Percentiles rank a stretch among this genome's conserved stretches.
Conservation (phyloP, 257 asterid genomes). For the Solanum sejunctum region DNA sequence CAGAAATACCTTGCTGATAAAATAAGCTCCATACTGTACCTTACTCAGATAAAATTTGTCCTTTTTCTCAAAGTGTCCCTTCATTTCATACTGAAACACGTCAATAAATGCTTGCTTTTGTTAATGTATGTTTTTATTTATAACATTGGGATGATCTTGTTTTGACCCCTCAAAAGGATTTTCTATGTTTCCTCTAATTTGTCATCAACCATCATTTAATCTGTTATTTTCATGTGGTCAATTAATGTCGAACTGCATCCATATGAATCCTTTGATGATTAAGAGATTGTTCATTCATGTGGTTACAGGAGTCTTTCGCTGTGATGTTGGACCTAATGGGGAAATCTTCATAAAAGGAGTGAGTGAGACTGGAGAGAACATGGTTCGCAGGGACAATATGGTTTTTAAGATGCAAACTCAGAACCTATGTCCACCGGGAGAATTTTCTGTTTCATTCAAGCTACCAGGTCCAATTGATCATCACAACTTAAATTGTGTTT, state of each 20-base stretch:
- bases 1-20: neutral
- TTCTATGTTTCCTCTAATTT: neutral
- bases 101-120: neutral
- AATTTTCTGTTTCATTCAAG: conserved; percentile 32
- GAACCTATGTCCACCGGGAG: conserved; percentile 33
- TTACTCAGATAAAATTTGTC: neutral
- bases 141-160: neutral
- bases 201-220: neutral
- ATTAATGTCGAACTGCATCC: neutral
- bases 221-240: neutral
- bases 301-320: conserved; percentile 21
- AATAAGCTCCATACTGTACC: neutral
- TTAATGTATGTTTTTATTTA: neutral
- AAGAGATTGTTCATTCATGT: neutral
- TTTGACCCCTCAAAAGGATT: neutral
- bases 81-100: neutral
- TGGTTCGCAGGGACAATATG: conserved; percentile 13
- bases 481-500: conserved; percentile 8
- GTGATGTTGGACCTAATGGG: conserved; percentile 31
- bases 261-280: neutral
- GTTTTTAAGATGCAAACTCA: conserved; percentile 33
- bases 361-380: conserved; percentile 19
- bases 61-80: neutral
- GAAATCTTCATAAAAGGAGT: conserved; percentile 17
- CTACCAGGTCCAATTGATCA: conserved; percentile 34